Evolutionary conservation across 1,139 yeast genomes (phyloP).

Genomic region (Hansenula sp.): DNA sequence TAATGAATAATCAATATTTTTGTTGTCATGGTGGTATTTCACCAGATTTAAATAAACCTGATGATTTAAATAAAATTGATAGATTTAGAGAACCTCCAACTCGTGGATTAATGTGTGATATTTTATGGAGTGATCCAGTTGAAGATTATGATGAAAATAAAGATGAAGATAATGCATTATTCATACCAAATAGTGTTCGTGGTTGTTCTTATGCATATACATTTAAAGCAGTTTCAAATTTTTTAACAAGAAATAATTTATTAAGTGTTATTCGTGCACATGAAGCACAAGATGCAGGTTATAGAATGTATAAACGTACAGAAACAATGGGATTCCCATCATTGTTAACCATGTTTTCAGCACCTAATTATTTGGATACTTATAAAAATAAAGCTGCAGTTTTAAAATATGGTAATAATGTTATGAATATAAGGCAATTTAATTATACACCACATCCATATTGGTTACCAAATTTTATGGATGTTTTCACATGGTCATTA

Average conservation of each 20-base stretch:
- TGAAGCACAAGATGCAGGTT: constrained; percentile 98
- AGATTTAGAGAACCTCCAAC: constrained; percentile 94
- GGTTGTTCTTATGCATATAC: constrained; percentile 94
- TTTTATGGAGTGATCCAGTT: constrained; percentile 94
- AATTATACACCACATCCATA: constrained; percentile 93
- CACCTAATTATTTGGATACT: constrained; percentile 91
- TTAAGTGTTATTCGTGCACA: constrained; percentile 90
- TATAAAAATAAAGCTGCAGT: constrained; percentile 97
- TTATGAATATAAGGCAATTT: constrained; percentile 94
- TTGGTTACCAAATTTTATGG: constrained; percentile 97
- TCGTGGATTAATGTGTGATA: constrained; percentile 89
- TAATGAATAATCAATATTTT: constrained; percentile 91
- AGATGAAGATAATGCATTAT: constrained; percentile 43
- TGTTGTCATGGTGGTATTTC: constrained; percentile 98
- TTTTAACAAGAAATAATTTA: constrained; percentile 74
- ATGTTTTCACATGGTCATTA: constrained; percentile 94
- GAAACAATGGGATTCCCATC: constrained; percentile 90
- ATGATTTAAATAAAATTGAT: constrained; percentile 66
- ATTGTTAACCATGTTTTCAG: constrained; percentile 86
- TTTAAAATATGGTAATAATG: constrained; percentile 82
- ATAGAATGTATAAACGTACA: constrained; percentile 88
- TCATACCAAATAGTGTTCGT: constrained; percentile 68
- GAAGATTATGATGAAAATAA: constrained; percentile 77
- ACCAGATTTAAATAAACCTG: constrained; percentile 70
- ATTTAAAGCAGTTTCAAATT: constrained; percentile 78